These are phyloP conservation scores for Fereydounia khargensis DNA, from an alignment of 1,284 basidiomycete species.

Conservation along the genomic window DNA sequence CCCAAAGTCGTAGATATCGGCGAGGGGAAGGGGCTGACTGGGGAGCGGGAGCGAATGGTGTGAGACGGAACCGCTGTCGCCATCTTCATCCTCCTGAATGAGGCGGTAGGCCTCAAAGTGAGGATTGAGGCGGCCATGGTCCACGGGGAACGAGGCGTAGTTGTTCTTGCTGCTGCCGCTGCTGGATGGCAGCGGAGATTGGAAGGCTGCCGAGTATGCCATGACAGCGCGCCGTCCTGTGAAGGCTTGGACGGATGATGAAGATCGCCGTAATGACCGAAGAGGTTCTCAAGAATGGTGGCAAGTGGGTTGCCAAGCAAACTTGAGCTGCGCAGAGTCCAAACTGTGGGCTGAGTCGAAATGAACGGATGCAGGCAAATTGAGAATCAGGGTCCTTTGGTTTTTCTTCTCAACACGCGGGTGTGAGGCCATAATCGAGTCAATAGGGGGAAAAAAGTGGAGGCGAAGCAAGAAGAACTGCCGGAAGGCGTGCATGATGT, in stretches of 20 bases:
- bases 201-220: constrained; percentile 22
- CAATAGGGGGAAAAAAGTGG: too few species aligned
- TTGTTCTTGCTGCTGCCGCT: not conserved
- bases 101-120: constrained; percentile 38
- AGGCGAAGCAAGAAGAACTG: too few species aligned
- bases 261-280: too few species aligned
- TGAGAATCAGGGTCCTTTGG: too few species aligned
- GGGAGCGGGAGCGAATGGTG: constrained; percentile 7
- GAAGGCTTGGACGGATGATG: too few species aligned
- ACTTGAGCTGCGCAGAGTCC: too few species aligned
- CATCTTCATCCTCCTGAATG: constrained; percentile 8
- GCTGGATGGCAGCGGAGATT: constrained; percentile 1
- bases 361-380: too few species aligned
- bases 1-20: constrained; percentile 9
- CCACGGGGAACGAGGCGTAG: constrained; percentile 3
- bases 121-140: constrained; percentile 13
- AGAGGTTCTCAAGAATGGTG: not conserved
- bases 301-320: too few species aligned
- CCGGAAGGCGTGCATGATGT: too few species aligned
- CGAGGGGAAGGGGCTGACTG: constrained; percentile 10
- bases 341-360: too few species aligned
- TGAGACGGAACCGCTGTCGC: not conserved
- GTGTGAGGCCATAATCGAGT: too few species aligned
- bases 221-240: constrained; percentile 1
- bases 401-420: too few species aligned